phyloP scores from a whole-genome alignment of 2,329 filamentous ascomycete genomes.

The Aspergillus sp. region DNA sequence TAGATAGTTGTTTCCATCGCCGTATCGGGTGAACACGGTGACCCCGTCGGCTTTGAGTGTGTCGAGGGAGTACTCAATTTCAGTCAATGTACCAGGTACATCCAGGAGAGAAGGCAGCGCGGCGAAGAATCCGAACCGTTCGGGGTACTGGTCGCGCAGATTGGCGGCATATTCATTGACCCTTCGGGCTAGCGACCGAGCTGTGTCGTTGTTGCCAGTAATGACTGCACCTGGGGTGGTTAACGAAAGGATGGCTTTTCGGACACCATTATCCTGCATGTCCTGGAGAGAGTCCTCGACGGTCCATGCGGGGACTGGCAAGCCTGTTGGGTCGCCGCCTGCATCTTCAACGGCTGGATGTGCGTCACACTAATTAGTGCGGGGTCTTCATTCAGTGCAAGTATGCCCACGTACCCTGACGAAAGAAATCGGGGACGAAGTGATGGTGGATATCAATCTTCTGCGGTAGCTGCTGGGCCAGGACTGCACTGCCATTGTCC shows the following conservation, averaged over 20 bases:
- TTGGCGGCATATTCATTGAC: conserved; percentile 13
- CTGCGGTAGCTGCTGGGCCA: neutral
- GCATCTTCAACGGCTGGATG: neutral
- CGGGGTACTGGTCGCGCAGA: conserved; percentile 7
- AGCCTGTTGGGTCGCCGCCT: conserved; percentile 3
- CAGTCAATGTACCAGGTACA: conserved; percentile 7
- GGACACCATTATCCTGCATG: conserved; percentile 4
- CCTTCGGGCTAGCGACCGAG: conserved; percentile 11
- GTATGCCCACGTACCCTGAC: neutral
- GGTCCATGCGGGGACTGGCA: conserved; percentile 12
- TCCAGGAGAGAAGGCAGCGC: conserved; percentile 15
- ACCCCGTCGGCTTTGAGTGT: conserved; percentile 46
- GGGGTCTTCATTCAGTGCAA: neutral
- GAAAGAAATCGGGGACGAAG: neutral
- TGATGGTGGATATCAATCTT: conserved; percentile 1
- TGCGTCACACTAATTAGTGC: neutral
- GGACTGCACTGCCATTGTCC: neutral
- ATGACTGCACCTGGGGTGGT: conserved; percentile 16
- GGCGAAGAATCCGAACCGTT: conserved; percentile 20
- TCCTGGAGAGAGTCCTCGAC: conserved; percentile 1
- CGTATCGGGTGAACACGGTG: conserved; percentile 51
- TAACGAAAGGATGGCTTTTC: conserved; percentile 16
- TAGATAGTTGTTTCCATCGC: conserved; percentile 50
- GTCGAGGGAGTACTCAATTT: conserved; percentile 20
- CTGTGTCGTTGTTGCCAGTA: neutral